Evolutionary conservation across 805 yeast species (phyloP), one percentile per base, ranked within the genome.

Genomic region (Wickerhamomyces sydowiorum): DNA sequence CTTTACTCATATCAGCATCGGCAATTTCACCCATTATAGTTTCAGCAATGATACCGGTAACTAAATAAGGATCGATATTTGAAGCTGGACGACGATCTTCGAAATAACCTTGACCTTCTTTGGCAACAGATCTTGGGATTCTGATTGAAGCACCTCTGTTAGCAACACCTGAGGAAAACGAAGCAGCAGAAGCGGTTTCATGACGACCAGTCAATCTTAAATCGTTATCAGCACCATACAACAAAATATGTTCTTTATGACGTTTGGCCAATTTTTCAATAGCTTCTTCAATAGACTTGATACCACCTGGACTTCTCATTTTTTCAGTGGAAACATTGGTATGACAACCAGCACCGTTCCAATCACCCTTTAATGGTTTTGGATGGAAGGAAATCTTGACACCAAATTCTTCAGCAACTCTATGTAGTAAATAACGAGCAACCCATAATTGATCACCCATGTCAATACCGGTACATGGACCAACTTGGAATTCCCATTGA

Each of bases 321-420:
- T 62, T 64, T 67, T 75, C 78, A 59, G 99, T 93, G 38, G 97
- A 89, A 48, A 93, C 98, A 69, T 93, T 93, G 67, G 99, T 93
- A 74, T 93, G 99, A 78, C 98, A 91, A 61, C 99, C 99, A 67
- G 99, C 98, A 76, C 99, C 99, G 69, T 93, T 93, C 98, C 98
- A 93, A 74, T 91, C 98, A 59, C 98, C 98, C 76, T 83, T 79
- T 68, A 93, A 78, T 57, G 99, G 98, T 80, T 93, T 93, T 71
- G 99, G 99, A 81, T 93, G 99, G 84, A 90, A 83, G 37, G 97
- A 88, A 57, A 93, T 91, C 84, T 89, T 90, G 66, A 93, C 95
- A 66, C 96, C 98, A 62, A 93, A 93, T 70, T 93, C 99, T 76
- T 93, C 99, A 53, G 98, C 96, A 41, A 89, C 93, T 72, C 97